Evolutionary conservation across 148 eudicot species (phyloP).

Genomic region (Cornus kousa): DNA sequence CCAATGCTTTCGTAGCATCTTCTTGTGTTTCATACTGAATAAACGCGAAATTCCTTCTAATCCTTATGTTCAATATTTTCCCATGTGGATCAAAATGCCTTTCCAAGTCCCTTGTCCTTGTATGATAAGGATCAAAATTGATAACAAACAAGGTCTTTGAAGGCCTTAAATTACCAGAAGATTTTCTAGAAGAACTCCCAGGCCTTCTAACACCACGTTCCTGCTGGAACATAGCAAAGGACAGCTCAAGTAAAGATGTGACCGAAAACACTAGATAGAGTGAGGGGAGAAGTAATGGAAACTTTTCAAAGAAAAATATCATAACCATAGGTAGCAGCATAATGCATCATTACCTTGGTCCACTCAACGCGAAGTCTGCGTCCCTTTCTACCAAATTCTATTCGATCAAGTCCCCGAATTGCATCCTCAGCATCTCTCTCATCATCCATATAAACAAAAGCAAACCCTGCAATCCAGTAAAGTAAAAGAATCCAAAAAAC

Average conservation of each 20-base stretch:
- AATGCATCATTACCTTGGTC: slow-evolving; percentile 64
- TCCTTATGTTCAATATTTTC: slow-evolving; percentile 64
- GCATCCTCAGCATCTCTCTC: slow-evolving; percentile 96
- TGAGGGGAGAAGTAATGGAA: neutral
- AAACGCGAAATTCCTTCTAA: slow-evolving; percentile 80
- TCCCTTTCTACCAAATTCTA: slow-evolving; percentile 87
- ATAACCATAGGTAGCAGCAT: neutral
- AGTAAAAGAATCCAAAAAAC: neutral
- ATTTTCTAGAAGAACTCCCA: slow-evolving; percentile 55
- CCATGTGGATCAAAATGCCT: slow-evolving; percentile 83
- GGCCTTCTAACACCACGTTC: slow-evolving; percentile 72
- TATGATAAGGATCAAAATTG: slow-evolving; percentile 64
- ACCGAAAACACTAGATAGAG: neutral
- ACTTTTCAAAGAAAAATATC: neutral
- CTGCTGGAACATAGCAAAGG: slow-evolving; percentile 46
- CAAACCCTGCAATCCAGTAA: slow-evolving; percentile 54
- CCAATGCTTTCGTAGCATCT: slow-evolving; percentile 82
- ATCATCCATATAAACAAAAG: slow-evolving; percentile 86
- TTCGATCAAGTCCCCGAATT: slow-evolving; percentile 70
- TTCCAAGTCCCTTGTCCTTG: slow-evolving; percentile 76
- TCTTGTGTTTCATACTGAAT: slow-evolving; percentile 75
- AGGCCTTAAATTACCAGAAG: slow-evolving; percentile 61
- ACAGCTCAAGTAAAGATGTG: neutral
- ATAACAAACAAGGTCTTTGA: slow-evolving; percentile 80
- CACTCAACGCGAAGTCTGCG: slow-evolving; percentile 91